Base-by-base conservation (phyloP, 176 grass and related monocot genomes). In the Metroxylon sagu region DNA sequence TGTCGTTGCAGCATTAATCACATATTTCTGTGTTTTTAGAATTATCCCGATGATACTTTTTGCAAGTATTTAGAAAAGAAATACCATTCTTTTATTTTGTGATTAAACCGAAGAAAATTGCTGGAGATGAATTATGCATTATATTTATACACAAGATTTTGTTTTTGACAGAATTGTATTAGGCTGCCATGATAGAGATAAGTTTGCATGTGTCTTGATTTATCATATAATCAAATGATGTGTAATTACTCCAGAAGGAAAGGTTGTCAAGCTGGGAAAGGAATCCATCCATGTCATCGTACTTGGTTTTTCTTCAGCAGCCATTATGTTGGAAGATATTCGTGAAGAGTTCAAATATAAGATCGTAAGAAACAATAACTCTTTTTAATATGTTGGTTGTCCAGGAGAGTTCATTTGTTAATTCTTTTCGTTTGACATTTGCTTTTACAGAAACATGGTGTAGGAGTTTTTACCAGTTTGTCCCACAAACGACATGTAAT, bases 241-340 rank as follows among this genome's bases (percentile, higher is more conserved):
- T 17, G 68, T 17, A 14, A n/a, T 59, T 73, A 39, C 18, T 67
- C 83, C 70, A 92, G 87, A 92, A 79, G 93, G 87, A 65, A 98
- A 83, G 76, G 84, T 92, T 70, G 81, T 92, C 67, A 76, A 83
- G 73, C 77, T 92, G 54, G 73, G 79, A 14, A 85, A 72, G 69
- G 87, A 89, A 54, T 98, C 93, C 25, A 89, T 98, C 71, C 93
- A 98, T 83, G 79, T 78, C 62, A 50, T 88, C 48, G 73, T 98
- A 43, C 72, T 92, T 48, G 93, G 87, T 29, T 61, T 92, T 85
- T 84, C 86, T 62, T 98, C 87, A 30, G 84, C 67, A 80, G 79
- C 87, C 27, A 92, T 92, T 28, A 80, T 98, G 82, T 57, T 69
- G 49, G 81, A 85, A 16, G 87, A 89, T 59, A 88, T 92, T 25